A percentile compares a stretch with the other conserved stretches of the same genome.
Evolutionary conservation across 208 protist genomes (phyloP).

Genomic region (Acanthamoeba sp.): DNA sequence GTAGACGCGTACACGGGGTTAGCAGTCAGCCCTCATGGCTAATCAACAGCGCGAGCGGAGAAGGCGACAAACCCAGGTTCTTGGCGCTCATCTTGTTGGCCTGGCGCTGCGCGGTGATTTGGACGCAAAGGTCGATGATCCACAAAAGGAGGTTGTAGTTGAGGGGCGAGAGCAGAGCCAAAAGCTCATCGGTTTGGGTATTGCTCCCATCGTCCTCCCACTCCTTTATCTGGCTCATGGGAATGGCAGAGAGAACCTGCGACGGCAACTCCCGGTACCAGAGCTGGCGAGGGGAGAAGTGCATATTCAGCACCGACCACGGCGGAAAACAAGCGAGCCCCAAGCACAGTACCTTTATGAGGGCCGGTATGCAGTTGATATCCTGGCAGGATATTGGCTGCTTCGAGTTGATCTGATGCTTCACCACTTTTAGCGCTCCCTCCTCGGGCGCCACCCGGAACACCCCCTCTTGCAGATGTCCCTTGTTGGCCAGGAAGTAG

Average conservation of each 20-base stretch:
- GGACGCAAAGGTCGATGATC: conserved; percentile 11
- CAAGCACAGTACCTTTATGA: not conserved
- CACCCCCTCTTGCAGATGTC: not conserved
- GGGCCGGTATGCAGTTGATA: conserved; percentile 18
- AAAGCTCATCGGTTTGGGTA: not conserved
- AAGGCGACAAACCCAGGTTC: not conserved
- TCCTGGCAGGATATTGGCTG: not conserved
- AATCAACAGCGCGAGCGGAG: no score
- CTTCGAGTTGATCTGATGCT: not conserved
- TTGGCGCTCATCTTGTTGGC: conserved; percentile 54
- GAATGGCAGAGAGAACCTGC: not conserved
- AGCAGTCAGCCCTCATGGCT: not conserved
- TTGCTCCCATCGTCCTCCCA: not conserved
- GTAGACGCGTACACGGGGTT: not conserved
- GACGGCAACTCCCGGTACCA: conserved; percentile 12
- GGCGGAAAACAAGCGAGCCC: not conserved
- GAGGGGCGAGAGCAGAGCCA: not conserved
- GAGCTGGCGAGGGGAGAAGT: not conserved
- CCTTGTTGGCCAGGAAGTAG: not conserved
- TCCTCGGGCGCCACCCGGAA: conserved; percentile 16
- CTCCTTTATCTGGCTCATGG: not conserved
- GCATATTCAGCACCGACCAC: not conserved
- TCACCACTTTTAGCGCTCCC: not conserved
- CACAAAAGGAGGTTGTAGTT: conserved; percentile 1
- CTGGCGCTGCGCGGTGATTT: not conserved